Conservation (phyloP, 2,329 filamentous ascomycete species). For the Neofusicoccum kwambonambiense region DNA sequence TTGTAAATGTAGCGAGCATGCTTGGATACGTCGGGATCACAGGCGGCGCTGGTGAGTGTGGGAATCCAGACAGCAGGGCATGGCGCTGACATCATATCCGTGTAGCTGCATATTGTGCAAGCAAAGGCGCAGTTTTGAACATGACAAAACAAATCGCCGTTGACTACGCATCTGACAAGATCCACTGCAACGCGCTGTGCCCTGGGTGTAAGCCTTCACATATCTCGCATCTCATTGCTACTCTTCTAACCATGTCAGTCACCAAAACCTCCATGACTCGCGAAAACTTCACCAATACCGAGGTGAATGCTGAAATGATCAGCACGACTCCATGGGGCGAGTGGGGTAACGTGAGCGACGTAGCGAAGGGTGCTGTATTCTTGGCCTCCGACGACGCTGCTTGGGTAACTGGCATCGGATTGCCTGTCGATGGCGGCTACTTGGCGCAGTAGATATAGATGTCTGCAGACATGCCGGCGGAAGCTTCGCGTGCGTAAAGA, state of each 20-base stretch:
- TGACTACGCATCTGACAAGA: constrained; percentile 43
- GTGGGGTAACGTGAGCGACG: constrained; percentile 25
- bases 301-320: constrained; percentile 7
- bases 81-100: constrained; percentile 5
- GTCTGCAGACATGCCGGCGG: too few relatives aligned
- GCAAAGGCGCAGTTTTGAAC: constrained; percentile 48
- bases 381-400: constrained; percentile 46
- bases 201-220: constrained; percentile 38
- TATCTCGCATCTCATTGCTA: not conserved
- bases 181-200: constrained; percentile 45
- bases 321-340: constrained; percentile 31
- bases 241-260: constrained; percentile 20
- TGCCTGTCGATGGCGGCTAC: constrained; percentile 47
- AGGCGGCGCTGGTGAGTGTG: not conserved
- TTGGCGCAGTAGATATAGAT: constrained; percentile 5
- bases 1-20: constrained; percentile 39
- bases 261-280: constrained; percentile 36
- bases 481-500: not conserved
- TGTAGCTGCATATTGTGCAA: constrained; percentile 42
- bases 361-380: constrained; percentile 39
- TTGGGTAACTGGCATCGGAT: constrained; percentile 42
- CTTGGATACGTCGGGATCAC: constrained; percentile 32
- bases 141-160: constrained; percentile 47
- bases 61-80: too few relatives aligned
- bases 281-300: constrained; percentile 25